Percentiles rank a stretch among this genome's conserved stretches.
Evolutionary conservation across 805 yeast genomes (phyloP).

Genomic region (Pichia gijzeniarum): DNA sequence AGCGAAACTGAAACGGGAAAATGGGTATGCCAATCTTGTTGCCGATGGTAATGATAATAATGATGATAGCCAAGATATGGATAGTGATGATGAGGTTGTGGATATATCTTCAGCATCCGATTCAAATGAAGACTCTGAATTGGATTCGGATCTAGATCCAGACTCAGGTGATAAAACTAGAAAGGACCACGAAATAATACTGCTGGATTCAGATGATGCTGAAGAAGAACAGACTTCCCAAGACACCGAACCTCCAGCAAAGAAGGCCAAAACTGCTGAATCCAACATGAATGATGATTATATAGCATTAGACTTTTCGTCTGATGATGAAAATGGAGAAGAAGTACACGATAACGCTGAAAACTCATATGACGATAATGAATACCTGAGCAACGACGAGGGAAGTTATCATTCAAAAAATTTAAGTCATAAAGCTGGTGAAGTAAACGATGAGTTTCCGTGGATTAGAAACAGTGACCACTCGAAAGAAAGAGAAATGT

Average conservation of each 20-base stretch:
- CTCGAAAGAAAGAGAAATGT: slow-evolving; percentile 65
- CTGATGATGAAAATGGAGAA: slow-evolving; percentile 35
- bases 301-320: slow-evolving; percentile 48
- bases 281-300: slow-evolving; percentile 40
- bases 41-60: too few relatives aligned
- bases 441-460: slow-evolving; percentile 42
- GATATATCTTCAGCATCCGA: slow-evolving; percentile 1
- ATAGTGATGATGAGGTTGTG: slow-evolving; percentile 3
- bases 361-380: slow-evolving; percentile 23
- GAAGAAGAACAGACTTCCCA: slow-evolving; percentile 1
- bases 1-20: background rate
- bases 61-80: background rate
- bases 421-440: slow-evolving; percentile 22
- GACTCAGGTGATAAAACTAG: slow-evolving; percentile 5
- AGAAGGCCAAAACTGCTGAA: slow-evolving; percentile 25
- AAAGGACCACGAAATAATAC: background rate
- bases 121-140: too few relatives aligned
- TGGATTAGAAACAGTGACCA: slow-evolving; percentile 81
- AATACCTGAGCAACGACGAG: slow-evolving; percentile 42
- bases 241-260: slow-evolving; percentile 7
- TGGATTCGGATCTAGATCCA: background rate
- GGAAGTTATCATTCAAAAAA: slow-evolving; percentile 24
- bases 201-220: slow-evolving; percentile 1
- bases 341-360: slow-evolving; percentile 32
- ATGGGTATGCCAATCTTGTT: background rate